phyloP scores from a whole-genome alignment of 768 basidiomycete species.

The Cystobasidium ongulense region DNA sequence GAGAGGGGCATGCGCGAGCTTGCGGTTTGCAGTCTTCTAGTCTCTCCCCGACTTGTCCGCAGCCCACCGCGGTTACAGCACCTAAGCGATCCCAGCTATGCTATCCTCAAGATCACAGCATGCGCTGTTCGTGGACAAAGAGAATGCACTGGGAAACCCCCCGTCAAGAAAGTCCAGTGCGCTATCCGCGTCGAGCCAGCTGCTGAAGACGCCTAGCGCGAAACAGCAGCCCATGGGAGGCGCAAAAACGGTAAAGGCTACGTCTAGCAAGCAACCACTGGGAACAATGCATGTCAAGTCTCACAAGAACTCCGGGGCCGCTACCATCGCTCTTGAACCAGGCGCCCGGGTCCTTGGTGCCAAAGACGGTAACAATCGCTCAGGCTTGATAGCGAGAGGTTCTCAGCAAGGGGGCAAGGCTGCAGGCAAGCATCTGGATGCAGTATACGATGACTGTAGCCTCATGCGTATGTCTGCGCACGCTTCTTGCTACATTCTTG shows the following conservation, averaged over 20 bases:
- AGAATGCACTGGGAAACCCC: not conserved
- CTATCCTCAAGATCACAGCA: not conserved
- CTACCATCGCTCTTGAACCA: slow-evolving; percentile 11
- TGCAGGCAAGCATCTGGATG: not conserved
- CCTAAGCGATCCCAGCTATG: too few species aligned
- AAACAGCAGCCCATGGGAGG: not conserved
- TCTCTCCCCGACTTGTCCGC: too few species aligned
- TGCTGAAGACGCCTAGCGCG: slow-evolving; percentile 5
- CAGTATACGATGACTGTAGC: not conserved
- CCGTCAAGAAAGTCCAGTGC: not conserved
- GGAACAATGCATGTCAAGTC: not conserved
- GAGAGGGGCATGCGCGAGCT: too few species aligned
- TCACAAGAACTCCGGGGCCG: not conserved
- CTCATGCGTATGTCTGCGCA: not conserved
- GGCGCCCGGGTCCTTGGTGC: slow-evolving; percentile 22
- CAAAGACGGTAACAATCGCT: slow-evolving; percentile 25
- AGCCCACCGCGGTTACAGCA: too few species aligned
- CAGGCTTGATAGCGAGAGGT: not conserved
- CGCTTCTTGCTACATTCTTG: too few species aligned
- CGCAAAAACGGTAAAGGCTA: not conserved
- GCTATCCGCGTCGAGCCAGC: not conserved
- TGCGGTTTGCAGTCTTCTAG: too few species aligned
- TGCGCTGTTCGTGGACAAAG: slow-evolving; percentile 14
- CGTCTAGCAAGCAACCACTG: not conserved
- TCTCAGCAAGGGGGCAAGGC: not conserved